A percentile compares a stretch with the other conserved stretches of the same genome.
phyloP scores from a whole-genome alignment of 306 rosid species.

The Dalbergia cultrata region DNA sequence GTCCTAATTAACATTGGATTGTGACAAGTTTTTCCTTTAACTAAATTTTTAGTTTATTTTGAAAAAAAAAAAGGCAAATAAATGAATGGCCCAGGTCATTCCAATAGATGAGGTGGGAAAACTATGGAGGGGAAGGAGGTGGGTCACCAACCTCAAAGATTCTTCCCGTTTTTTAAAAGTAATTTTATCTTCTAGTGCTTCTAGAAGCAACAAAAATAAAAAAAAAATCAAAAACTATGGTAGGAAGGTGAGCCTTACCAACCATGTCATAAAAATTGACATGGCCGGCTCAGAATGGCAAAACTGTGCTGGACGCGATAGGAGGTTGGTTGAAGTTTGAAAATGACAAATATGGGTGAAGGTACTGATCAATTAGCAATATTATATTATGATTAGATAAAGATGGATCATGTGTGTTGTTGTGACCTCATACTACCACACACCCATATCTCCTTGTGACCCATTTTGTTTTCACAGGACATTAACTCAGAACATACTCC shows the following conservation, averaged over 20 bases:
- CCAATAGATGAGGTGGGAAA: conserved; percentile 55
- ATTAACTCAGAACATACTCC: conserved; percentile 33
- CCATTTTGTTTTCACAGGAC: conserved; percentile 3
- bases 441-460: not conserved
- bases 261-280: conserved; percentile 51
- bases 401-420: not conserved
- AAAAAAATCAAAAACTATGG: conserved; percentile 45
- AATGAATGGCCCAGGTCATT: conserved; percentile 40
- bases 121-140: conserved; percentile 42
- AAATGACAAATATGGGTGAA: conserved; percentile 36
- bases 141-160: conserved; percentile 43
- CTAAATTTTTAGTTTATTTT: too few species aligned
- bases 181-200: conserved; percentile 29
- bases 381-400: conserved; percentile 2
- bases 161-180: not conserved
- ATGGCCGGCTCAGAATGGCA: conserved; percentile 51
- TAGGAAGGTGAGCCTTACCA: conserved; percentile 61
- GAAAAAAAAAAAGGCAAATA: conserved; percentile 10
- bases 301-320: conserved; percentile 39
- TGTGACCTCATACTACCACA: conserved; percentile 32
- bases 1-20: too few species aligned
- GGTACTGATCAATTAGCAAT: not conserved
- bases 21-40: too few species aligned
- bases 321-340: conserved; percentile 51
- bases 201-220: conserved; percentile 52